phyloP scores from a whole-genome alignment of 345 rosid species.

The Citrus sp. region DNA sequence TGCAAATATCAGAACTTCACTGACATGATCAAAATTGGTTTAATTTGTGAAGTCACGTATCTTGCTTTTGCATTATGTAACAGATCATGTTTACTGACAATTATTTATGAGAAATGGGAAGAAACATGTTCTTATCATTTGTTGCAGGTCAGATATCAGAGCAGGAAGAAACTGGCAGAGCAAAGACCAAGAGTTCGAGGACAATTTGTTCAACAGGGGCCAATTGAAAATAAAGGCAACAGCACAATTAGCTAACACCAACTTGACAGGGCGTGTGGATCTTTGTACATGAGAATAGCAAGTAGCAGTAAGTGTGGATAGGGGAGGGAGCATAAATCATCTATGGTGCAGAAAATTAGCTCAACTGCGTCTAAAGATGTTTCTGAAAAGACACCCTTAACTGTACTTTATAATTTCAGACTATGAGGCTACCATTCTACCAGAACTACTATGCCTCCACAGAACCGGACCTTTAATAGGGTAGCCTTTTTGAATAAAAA shows the following conservation, averaged over 20 bases:
- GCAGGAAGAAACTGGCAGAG: constrained; percentile 56
- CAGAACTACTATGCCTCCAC: neutral
- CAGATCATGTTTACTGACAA: neutral
- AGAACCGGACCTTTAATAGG: constrained; percentile 12
- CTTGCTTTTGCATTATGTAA: neutral
- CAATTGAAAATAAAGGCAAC: constrained; percentile 19
- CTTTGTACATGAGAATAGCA: neutral
- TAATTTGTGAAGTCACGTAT: neutral
- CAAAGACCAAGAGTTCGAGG: constrained; percentile 54
- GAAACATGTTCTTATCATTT: neutral
- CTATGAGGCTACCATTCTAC: neutral
- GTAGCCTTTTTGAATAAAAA: neutral
- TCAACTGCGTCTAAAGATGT: neutral
- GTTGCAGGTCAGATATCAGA: constrained; percentile 53
- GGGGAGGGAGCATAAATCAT: constrained; percentile 4
- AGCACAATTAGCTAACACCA: constrained; percentile 18
- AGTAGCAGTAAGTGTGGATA: neutral
- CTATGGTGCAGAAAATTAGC: constrained; percentile 11
- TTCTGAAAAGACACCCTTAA: neutral
- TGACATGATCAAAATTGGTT: neutral
- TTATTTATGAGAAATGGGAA: neutral
- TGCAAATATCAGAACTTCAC: neutral
- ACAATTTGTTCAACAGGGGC: constrained; percentile 45
- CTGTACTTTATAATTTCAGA: constrained; percentile 1
- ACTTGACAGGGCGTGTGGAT: neutral